A percentile compares a stretch with the other conserved stretches of the same genome.
These are phyloP conservation scores for Galerina marginata DNA, from an alignment of 768 basidiomycete genomes.

Conservation along the genomic window DNA sequence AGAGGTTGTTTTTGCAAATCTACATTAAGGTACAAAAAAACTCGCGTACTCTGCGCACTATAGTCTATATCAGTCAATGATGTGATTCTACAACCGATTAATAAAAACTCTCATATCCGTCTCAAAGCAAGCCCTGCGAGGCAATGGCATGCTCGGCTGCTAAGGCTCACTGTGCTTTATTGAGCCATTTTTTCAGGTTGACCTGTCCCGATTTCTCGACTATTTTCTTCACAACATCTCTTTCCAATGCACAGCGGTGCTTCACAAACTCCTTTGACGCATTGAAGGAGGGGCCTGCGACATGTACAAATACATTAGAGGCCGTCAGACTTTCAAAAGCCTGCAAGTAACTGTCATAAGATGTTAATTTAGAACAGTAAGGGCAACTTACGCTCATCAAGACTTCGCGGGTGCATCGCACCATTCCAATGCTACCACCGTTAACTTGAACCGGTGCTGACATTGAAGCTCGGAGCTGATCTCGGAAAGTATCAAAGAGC, in stretches of 20 bases:
- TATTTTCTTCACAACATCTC: conserved; percentile 69
- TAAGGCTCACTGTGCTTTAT: conserved; percentile 42
- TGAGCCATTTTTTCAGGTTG: conserved; percentile 80
- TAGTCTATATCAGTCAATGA: no score
- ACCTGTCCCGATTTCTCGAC: conserved; percentile 71
- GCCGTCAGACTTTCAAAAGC: conserved; percentile 75
- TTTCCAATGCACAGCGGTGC: conserved; percentile 69
- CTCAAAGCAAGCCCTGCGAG: no score
- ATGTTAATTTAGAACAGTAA: background rate
- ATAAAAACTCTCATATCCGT: no score
- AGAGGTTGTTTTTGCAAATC: no score
- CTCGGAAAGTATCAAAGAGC: conserved; percentile 79
- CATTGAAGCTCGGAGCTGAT: conserved; percentile 72
- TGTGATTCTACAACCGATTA: no score
- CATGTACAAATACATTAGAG: conserved; percentile 59
- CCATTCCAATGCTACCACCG: conserved; percentile 79
- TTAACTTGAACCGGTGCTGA: conserved; percentile 78
- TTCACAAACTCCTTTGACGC: conserved; percentile 74
- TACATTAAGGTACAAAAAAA: no score
- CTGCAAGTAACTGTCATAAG: conserved; percentile 41
- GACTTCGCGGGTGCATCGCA: conserved; percentile 65
- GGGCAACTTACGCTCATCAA: conserved; percentile 62
- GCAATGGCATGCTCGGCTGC: background rate
- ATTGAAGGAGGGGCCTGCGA: conserved; percentile 51
- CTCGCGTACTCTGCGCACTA: no score